Evolutionary conservation across 257 asterid genomes (phyloP), one percentile per base, ranked within the genome.

Genomic region (Ehretia macrophylla): DNA sequence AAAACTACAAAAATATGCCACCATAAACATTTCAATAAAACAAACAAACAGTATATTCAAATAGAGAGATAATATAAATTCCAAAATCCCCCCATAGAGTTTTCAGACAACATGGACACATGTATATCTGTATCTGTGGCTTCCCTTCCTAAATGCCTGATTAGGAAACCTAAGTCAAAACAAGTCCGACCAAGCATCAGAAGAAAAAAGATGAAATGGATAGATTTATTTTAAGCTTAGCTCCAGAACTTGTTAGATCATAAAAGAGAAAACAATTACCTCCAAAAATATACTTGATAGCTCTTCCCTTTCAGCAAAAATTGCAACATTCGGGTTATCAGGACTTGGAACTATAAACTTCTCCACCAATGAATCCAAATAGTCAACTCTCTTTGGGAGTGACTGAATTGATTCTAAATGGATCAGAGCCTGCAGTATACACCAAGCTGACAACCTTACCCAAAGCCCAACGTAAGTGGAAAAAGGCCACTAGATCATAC

Each of bases 361-460:
- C 44, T 83, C 88, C 42, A 93, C 92, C 76, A 89, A 73, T 38
- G 95, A 75, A 75, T 89, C 96, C 64, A 93, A 68, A 71, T 85
- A 75, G 35, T 89, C 95, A 57, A 82, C 77, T 68, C 81, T 84
- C 74, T 86, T 93, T n/a, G 94, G 95, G 55, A 71, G 90, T 22
- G 95, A 52, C 79, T 83, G 97, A 75, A 93, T 79, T 11, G 99
- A 89, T 79, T 93, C 99, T 17, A 93, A 77, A 79, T 89, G 95
- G 62, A 93, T 93, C 75, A 93, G 71, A 20, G 99, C 97, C 99
- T 93, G 86, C 78, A 75, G 66, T 32, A 40, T 47, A 60, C n/a
- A n/a, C 40, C 21, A 20, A 32, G 48, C 44, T 23, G 52, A 66
- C 38, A 52, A 32, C 38, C 19, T 52, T 52, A 14, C 17, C 20